Evolutionary conservation across 2,329 filamentous ascomycete species (phyloP), one percentile per base, ranked within the genome.

Genomic region (Exophiala mesophila): DNA sequence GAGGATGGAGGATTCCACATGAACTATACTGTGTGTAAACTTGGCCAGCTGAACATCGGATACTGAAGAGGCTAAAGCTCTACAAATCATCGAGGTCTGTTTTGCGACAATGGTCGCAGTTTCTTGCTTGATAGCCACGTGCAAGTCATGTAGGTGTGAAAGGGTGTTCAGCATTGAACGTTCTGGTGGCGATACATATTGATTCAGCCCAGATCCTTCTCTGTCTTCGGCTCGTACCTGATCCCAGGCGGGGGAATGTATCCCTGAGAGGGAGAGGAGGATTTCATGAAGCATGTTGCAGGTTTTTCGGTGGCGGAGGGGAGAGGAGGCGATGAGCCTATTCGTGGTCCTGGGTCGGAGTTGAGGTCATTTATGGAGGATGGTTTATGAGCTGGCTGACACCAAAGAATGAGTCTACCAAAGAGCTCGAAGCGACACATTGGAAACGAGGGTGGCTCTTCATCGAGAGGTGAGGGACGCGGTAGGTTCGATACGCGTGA

Each of bases 271-370:
- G 64, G 89, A 90, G 66, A 98, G 83, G 66, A 97, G 81, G 70
- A 98, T 88, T 74, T 98, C 92, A 78, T 97, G 92, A 65, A 98
- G 85, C 92, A 98, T 98, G 55, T 48, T 31, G 45, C n/a, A n/a
- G 39, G 36, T 13, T 23, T 38, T 13, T 12, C n/a, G 8, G 35
- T 6, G 12, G 32, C 8, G 7, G 37, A 33, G 9, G 19, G 26
- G 17, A 36, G n/a, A n/a, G n/a, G n/a, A n/a, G n/a, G n/a, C n/a
- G n/a, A n/a, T n/a, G n/a, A 9, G 18, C 33, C 30, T 15, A 41
- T 26, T 16, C 44, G 39, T 15, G 48, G 45, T 5, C 29, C 37
- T 29, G 45, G 45, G 23, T 44, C 45, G 39, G 41, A 42, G 29
- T 17, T 29, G 10, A 39, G 28, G 32, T 47, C 44, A 28, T 43